Base-by-base conservation (phyloP, 2,329 filamentous ascomycete species). In the Fusarium avenaceum region DNA sequence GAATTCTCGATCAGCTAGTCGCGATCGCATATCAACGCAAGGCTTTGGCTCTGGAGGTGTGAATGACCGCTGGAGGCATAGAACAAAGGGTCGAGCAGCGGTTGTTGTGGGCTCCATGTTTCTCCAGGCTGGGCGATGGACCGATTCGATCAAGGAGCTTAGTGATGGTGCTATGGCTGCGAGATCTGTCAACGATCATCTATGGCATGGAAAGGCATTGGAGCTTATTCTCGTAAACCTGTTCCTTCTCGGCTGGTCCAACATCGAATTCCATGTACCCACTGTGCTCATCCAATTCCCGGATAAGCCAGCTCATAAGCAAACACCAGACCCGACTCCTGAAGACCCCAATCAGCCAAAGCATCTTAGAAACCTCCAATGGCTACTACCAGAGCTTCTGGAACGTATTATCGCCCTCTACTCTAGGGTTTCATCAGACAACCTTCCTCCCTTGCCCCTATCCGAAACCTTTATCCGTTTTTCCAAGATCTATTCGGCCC, bases 131-230 rank as follows among this genome's bases (percentile, higher is more conserved):
- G 96, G 96, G 26, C 89, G 94, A 65, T 97, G 96, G 94, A 87
- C 85, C 47, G 94, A 98, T 80, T 94, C 95, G 9, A 79, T 98
- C 45, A 91, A 89, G 76, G 93, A 97, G 75, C 86, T 97, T 22
- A 84, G 89, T 11, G 95, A 97, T 63, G 93, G 91, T 54, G 94
- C 92, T 3, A 87, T 87, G 11, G 88, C 90, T 71, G 91, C 93
- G 17, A 91, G 93, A 72, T 89, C 89, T 38, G 87, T 92, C 60
- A 94, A 93, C 72, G 96, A 99, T 79, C 93, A 97, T 78, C 78
- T 98, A n/a, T 99, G 96, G 95, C 93, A 97, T 80, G 96, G 92
- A 19, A 98, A 98, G 79, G 94, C 93, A 2, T 84, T 99, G 20
- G 96, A 99, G 76, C 89, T 94, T 28, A 92, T 97, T 63, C 82